Percentiles rank a stretch among this genome's conserved stretches.
phyloP scores from a whole-genome alignment of 345 rosid genomes.

The Combretum micranthum region DNA sequence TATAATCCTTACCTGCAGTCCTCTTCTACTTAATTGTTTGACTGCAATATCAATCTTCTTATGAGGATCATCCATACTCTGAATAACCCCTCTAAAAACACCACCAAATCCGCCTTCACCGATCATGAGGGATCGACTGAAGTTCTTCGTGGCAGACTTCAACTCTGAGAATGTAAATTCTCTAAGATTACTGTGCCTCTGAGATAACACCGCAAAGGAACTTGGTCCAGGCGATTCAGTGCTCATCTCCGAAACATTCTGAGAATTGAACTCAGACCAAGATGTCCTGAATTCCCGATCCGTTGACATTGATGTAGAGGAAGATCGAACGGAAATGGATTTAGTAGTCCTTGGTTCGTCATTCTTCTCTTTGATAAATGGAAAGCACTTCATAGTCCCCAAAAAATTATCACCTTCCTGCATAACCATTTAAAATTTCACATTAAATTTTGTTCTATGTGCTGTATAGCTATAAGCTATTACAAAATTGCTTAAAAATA shows the following conservation, averaged over 20 bases:
- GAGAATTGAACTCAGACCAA: conserved; percentile 67
- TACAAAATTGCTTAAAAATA: too few species aligned
- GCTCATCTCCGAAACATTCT: conserved; percentile 61
- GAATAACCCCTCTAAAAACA: conserved; percentile 63
- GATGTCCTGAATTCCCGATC: conserved; percentile 45
- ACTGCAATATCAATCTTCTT: conserved; percentile 86
- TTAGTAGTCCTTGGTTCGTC: conserved; percentile 38
- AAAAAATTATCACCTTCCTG: conserved; percentile 24
- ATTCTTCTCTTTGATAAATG: conserved; percentile 39
- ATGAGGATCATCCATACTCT: conserved; percentile 44
- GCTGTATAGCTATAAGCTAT: too few species aligned
- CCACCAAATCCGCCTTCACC: conserved; percentile 98
- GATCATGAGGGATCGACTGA: conserved; percentile 82
- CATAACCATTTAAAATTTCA: conserved; percentile 11
- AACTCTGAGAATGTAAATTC: conserved; percentile 65
- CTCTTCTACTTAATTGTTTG: conserved; percentile 87
- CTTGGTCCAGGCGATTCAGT: conserved; percentile 47
- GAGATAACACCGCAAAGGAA: conserved; percentile 60
- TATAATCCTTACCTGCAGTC: conserved; percentile 57
- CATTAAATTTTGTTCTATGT: background rate
- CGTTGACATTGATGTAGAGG: conserved; percentile 35
- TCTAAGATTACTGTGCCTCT: conserved; percentile 63
- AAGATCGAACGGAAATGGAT: conserved; percentile 38
- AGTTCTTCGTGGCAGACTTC: conserved; percentile 80
- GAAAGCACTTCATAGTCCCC: conserved; percentile 66